A percentile compares a stretch with the other conserved stretches of the same genome.
These are phyloP conservation scores for Phytophthora sp. DNA, from an alignment of 352 stramenopile species.

Conservation along the genomic window DNA sequence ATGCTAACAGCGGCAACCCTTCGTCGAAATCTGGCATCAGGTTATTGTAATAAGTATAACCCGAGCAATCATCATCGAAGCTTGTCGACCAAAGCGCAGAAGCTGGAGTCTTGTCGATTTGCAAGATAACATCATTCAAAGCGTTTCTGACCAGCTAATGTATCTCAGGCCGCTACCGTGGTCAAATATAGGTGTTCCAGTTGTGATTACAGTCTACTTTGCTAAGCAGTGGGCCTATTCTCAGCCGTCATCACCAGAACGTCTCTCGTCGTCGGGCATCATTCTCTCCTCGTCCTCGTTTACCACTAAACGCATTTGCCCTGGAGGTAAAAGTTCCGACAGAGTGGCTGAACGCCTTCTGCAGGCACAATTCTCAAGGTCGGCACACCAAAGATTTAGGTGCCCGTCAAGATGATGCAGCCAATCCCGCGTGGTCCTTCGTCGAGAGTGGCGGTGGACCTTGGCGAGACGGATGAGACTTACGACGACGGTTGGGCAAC, in stretches of 20 bases:
- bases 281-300: constrained; percentile 19
- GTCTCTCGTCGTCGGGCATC: constrained; percentile 10
- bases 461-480: constrained; percentile 27
- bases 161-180: too few species aligned
- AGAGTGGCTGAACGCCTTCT: background rate
- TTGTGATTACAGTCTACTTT: too few species aligned
- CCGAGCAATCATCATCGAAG: too few species aligned
- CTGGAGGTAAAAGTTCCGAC: background rate
- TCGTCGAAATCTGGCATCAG: too few species aligned
- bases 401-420: constrained; percentile 23
- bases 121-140: too few species aligned
- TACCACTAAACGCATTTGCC: background rate
- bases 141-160: too few species aligned
- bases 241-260: constrained; percentile 10
- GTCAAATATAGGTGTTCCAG: too few species aligned
- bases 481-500: constrained; percentile 14
- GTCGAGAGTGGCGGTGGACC: constrained; percentile 28
- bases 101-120: too few species aligned
- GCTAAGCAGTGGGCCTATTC: constrained; percentile 18
- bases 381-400: background rate
- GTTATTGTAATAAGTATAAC: too few species aligned
- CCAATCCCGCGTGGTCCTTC: constrained; percentile 16
- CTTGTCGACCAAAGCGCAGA: too few species aligned
- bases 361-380: constrained; percentile 13
- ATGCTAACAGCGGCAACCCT: too few species aligned